Evolutionary conservation across 495 filamentous ascomycete species (phyloP), one percentile per base, ranked within the genome.

Genomic region (Hypoxylon fragiforme): DNA sequence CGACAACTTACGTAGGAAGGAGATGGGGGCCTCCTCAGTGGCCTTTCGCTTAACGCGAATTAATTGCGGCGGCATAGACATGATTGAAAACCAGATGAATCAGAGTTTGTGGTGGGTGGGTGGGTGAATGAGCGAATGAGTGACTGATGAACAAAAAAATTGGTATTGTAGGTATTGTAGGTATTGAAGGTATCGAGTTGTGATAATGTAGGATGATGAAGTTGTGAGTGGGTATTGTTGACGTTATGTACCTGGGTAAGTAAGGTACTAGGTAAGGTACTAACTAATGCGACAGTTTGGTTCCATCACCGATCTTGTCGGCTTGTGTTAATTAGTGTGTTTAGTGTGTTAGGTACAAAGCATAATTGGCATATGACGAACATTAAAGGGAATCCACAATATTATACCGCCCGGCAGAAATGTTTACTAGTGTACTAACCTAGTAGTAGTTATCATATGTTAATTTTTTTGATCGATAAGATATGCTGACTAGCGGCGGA

Each of bases 41-140:
- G 70, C 72, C 65, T 80, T 82, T 59, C 80, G 74, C 73, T 82
- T 82, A 45, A 82, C 71, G 20, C 73, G 72, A 66, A 82, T 77
- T 8, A 70, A 65, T 37, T 72, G 64, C 7, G 80, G 80, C 7
- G 80, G 78, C n/a, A 76, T 57, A 46, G 77, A 75, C 76, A 79
- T 79, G 46, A 20, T 28, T 40, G 19, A 42, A 31, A 16, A 37
- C 14, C 31, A 12, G 3, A n/a, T 21, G n/a, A 30, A 41, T 45
- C 1, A 28, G 28, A 15, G 2, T 37, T 1, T 2, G 9, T 37
- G 9, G 13, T 37, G 14, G 15, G 8, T n/a, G 11, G 26, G 26
- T 9, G 13, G 7, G 13, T n/a, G n/a, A n/a, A n/a, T n/a, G n/a
- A n/a, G n/a, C n/a, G n/a, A n/a, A n/a, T n/a, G n/a, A n/a, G n/a